phyloP scores from a whole-genome alignment of 352 stramenopile species.

The Phytophthora pini region DNA sequence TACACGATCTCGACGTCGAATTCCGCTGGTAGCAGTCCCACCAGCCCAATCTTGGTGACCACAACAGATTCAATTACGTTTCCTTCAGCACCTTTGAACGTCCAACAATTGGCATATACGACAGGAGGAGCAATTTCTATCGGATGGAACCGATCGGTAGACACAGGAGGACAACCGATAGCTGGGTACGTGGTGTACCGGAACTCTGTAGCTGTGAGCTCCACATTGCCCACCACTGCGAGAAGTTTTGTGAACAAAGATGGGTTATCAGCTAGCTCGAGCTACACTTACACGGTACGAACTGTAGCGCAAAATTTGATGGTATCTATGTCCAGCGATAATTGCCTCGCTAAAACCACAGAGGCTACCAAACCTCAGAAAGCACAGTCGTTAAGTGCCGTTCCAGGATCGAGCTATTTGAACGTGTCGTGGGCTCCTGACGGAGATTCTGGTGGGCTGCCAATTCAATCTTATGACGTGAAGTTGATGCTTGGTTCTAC shows the following conservation, averaged over 20 bases:
- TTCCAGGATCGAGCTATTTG: slow-evolving; percentile 43
- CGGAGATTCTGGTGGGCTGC: slow-evolving; percentile 50
- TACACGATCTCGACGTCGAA: slow-evolving; percentile 54
- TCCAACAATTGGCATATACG: slow-evolving; percentile 44
- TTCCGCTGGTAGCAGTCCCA: slow-evolving; percentile 46
- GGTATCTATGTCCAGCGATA: slow-evolving; percentile 46
- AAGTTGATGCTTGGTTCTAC: slow-evolving; percentile 32
- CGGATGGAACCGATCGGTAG: slow-evolving; percentile 59
- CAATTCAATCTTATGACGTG: slow-evolving; percentile 45
- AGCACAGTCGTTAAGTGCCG: slow-evolving; percentile 17
- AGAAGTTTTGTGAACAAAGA: slow-evolving; percentile 48
- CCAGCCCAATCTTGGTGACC: slow-evolving; percentile 32
- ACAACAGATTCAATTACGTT: slow-evolving; percentile 50
- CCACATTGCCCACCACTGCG: slow-evolving; percentile 23
- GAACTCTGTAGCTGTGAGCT: slow-evolving; percentile 38
- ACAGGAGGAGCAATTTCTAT: slow-evolving; percentile 68
- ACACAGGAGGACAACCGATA: slow-evolving; percentile 59
- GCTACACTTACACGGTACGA: slow-evolving; percentile 58
- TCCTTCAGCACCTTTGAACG: slow-evolving; percentile 54
- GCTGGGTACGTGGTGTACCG: slow-evolving; percentile 61
- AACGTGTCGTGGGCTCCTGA: slow-evolving; percentile 46
- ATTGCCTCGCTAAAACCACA: slow-evolving; percentile 40
- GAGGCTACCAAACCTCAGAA: slow-evolving; percentile 44
- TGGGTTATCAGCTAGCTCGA: slow-evolving; percentile 37
- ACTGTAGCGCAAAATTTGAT: slow-evolving; percentile 48